A percentile compares a stretch with the other conserved stretches of the same genome.
Evolutionary conservation across 2,329 filamentous ascomycete species (phyloP).

Genomic region (Ophiobolus disseminans): DNA sequence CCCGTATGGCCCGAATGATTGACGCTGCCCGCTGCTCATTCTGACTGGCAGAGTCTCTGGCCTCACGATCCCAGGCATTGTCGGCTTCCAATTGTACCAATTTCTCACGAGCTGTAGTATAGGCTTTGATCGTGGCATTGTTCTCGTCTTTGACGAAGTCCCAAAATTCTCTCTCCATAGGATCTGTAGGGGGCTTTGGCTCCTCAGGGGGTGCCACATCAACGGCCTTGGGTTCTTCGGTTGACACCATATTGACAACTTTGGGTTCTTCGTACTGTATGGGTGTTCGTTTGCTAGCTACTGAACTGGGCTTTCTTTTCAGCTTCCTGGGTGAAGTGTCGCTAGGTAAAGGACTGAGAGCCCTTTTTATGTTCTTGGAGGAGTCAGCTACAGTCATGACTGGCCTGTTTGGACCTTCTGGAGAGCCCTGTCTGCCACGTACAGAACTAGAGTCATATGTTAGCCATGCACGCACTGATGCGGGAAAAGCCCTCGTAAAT

Average conservation of each 20-base stretch:
- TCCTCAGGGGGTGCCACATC: conserved; percentile 6
- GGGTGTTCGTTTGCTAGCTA: conserved; percentile 17
- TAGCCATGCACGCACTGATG: not conserved
- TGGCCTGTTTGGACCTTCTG: conserved; percentile 29
- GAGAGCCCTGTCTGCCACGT: conserved; percentile 38
- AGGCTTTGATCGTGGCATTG: conserved; percentile 16
- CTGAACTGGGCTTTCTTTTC: conserved; percentile 34
- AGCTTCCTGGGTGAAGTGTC: conserved; percentile 45
- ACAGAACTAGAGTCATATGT: conserved; percentile 32
- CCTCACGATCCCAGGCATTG: conserved; percentile 47
- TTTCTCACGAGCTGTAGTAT: conserved; percentile 27
- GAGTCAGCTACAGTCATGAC: conserved; percentile 41
- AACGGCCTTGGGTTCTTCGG: conserved; percentile 8
- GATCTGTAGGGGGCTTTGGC: no score
- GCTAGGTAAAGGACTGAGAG: conserved; percentile 25
- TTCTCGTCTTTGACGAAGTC: conserved; percentile 2
- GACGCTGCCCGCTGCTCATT: conserved; percentile 40
- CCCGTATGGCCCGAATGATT: conserved; percentile 50
- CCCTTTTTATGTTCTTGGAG: conserved; percentile 44
- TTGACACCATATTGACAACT: conserved; percentile 5
- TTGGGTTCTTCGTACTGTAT: conserved; percentile 18
- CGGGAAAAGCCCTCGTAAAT: no score
- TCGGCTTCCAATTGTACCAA: conserved; percentile 43
- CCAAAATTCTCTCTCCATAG: conserved; percentile 8
- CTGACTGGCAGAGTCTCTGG: conserved; percentile 26